Evolutionary conservation across 768 basidiomycete species (phyloP).

Genomic region (Daedaleopsis sinensis): DNA sequence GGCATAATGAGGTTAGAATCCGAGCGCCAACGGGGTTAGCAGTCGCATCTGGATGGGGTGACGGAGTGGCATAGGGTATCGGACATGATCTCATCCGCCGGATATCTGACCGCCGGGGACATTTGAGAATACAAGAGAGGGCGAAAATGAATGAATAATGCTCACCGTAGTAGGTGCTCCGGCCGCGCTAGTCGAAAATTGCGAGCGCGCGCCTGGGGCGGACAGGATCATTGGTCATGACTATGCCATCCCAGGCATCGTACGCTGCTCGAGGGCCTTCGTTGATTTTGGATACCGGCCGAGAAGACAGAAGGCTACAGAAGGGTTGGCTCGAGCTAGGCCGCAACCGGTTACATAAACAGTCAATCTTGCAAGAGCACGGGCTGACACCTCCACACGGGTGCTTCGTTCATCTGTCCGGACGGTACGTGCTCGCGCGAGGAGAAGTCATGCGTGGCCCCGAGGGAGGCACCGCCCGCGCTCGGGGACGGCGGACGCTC

Average conservation of each 20-base stretch:
- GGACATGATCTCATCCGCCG: slow-evolving; percentile 17
- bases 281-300: not conserved
- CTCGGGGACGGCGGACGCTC: not conserved
- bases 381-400: not conserved
- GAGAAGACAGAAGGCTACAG: slow-evolving; percentile 1
- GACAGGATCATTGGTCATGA: not conserved
- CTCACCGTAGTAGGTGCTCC: not conserved
- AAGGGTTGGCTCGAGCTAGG: not conserved
- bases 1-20: slow-evolving; percentile 7
- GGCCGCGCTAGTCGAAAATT: not conserved
- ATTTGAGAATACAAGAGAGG: slow-evolving; percentile 5
- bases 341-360: slow-evolving; percentile 4
- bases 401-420: slow-evolving; percentile 1
- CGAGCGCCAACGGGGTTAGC: slow-evolving; percentile 14
- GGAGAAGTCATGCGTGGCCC: not conserved
- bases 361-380: not conserved
- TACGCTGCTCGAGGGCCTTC: not conserved
- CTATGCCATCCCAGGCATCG: not conserved
- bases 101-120: slow-evolving; percentile 14
- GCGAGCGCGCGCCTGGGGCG: slow-evolving; percentile 5
- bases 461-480: not conserved
- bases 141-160: slow-evolving; percentile 16
- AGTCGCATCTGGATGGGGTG: slow-evolving; percentile 10
- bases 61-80: slow-evolving; percentile 10
- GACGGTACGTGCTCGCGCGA: not conserved